Base-by-base conservation (phyloP, 352 stramenopile species). In the Phytophthora pseudosyringae region DNA sequence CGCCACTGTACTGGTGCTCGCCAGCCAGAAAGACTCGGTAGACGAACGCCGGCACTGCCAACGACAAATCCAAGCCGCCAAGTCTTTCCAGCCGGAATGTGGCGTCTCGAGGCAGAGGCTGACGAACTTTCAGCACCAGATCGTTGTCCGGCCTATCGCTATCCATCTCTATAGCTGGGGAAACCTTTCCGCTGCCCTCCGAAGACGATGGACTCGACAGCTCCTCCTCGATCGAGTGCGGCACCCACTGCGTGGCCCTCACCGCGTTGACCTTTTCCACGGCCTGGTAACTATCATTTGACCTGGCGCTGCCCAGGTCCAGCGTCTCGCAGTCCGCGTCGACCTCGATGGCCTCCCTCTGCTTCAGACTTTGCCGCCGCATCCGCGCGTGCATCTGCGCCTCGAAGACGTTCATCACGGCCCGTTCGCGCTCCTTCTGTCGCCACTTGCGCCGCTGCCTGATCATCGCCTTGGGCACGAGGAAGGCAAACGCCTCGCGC, bases 401-500 rank as follows among this genome's bases (percentile, higher is more conserved):
- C 51, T 73, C 68, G 41, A 76, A 76, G 41, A 76, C 58, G 36
- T 73, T 76, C 7, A 29, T 18, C 16, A 67, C 28, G 12, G 29
- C 47, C 32, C 59, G 60, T 43, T 70, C 57, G 9, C 43, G 55
- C 55, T 72, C 63, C 16, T 57, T 33, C 3, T 66, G 63, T n/a
- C 43, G 45, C 61, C 67, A 75, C 15, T 59, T 36, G 2, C 44
- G 47, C 26, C 64, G 38, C 21, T 32, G 47, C 18, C 47, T 52
- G 31, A 66, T 63, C 68, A 76, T 73, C 18, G 41, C 10, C 28
- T 63, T 53, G 15, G 68, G 68, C 11, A 64, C 58, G 1, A 76
- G 64, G 53, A 76, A 76, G 49, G 68, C 68, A 46, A 76, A 76
- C 5, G 68, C 68, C 54, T 73, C 35, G 29, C 68, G 44, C 28